phyloP scores from a whole-genome alignment of 2,329 filamentous ascomycete genomes.

The Mycosphaerella arachidis region DNA sequence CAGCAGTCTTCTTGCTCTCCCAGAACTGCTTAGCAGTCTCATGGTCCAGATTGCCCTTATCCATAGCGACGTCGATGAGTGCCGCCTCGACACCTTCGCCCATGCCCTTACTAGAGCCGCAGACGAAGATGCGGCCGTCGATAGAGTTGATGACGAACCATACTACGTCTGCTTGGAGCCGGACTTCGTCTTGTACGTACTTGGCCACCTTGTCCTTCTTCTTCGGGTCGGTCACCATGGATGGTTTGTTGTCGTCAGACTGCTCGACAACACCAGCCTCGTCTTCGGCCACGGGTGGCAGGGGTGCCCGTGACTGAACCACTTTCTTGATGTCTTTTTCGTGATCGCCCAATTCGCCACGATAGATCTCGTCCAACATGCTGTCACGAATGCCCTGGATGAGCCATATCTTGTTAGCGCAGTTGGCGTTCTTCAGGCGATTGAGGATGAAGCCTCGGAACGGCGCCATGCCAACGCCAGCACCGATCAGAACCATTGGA shows the following conservation, averaged over 20 bases:
- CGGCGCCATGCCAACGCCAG: constrained; percentile 92
- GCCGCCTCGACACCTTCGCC: constrained; percentile 90
- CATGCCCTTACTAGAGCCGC: constrained; percentile 93
- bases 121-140: constrained; percentile 95
- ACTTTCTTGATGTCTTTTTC: constrained; percentile 56
- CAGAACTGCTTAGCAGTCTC: constrained; percentile 85
- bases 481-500: constrained; percentile 95
- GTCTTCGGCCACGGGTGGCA: constrained; percentile 27
- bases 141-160: constrained; percentile 96
- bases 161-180: constrained; percentile 86
- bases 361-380: constrained; percentile 91
- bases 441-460: constrained; percentile 98
- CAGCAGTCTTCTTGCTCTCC: constrained; percentile 83
- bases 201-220: constrained; percentile 62
- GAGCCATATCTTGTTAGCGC: constrained; percentile 97
- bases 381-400: constrained; percentile 92
- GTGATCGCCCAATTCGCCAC: constrained; percentile 90
- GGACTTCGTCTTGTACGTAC: constrained; percentile 95
- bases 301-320: constrained; percentile 41
- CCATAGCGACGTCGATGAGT: constrained; percentile 83
- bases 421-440: constrained; percentile 87
- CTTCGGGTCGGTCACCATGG: constrained; percentile 69
- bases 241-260: constrained; percentile 12
- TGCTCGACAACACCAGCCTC: constrained; percentile 44
- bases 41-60: constrained; percentile 78